Evolutionary conservation across 2,329 filamentous ascomycete species (phyloP), one percentile per base, ranked within the genome.

Genomic region (Penicillium sp.): DNA sequence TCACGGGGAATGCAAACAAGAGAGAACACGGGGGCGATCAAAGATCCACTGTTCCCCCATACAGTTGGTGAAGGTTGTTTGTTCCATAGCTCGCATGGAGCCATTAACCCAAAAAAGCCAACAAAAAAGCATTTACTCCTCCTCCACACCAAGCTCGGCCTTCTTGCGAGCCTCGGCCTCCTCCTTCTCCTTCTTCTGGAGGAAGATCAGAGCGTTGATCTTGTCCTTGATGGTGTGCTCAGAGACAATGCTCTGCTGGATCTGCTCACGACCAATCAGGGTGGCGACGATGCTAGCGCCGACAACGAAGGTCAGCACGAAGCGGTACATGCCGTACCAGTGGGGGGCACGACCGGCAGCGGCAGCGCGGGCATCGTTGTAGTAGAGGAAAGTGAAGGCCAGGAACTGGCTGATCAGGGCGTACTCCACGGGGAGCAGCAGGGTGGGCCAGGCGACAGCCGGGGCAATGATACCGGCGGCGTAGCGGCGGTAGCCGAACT

Each of bases 321-420:
- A 97, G 37, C 94, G 91, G 81, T 97, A 97, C 52, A 88, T 90
- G 60, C 83, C 84, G 75, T 96, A 97, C 93, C 93, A 97, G 39
- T 82, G 73, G 25, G 93, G 93, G 2, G 89, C 88, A 88, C 90
- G 95, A 65, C 92, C 93, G 42, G 82, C 81, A 54, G 84, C 83
- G 8, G 89, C 84, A 14, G 91, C 91, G 31, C 88, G 84, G 7
- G 89, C 83, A 73, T 97, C 93, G 60, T 88, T 88, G 74, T 94
- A 94, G 82, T 96, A 97, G 61, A 96, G 84, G 67, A 87, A 87
- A 58, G 88, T 89, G 76, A 97, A 97, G 39, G 91, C 89, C 55
- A 89, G 76, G 79, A 97, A 96, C 74, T 97, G 93, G 3, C 86
- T 83, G 56, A 92, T 96, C 52, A 97, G 81, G 1, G 92, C 93